These are phyloP conservation scores for Aspergillus cristatus DNA, from an alignment of 495 filamentous ascomycete genomes.

Conservation along the genomic window DNA sequence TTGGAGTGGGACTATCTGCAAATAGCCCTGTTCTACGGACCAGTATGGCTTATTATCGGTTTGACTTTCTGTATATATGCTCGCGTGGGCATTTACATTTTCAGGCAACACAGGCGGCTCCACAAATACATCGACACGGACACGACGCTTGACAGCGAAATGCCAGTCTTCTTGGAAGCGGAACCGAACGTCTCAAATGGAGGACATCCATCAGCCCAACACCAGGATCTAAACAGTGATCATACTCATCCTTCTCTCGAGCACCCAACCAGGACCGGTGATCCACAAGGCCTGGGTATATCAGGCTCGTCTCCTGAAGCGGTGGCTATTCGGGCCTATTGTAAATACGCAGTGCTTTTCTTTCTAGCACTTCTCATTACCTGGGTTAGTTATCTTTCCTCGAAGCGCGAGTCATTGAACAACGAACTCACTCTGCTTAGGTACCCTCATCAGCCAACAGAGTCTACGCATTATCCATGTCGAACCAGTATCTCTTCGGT, in stretches of 20 bases:
- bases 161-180: no score
- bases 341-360: slow-evolving; percentile 64
- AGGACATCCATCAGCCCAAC: no score
- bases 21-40: slow-evolving; percentile 62
- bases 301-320: no score
- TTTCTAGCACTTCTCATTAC: slow-evolving; percentile 64
- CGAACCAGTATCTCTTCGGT: slow-evolving; percentile 33
- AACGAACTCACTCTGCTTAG: slow-evolving; percentile 7
- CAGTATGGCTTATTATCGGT: slow-evolving; percentile 62
- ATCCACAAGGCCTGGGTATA: no score
- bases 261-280: not conserved
- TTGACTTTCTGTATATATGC: slow-evolving; percentile 60
- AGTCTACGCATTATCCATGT: slow-evolving; percentile 51
- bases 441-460: slow-evolving; percentile 63
- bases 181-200: no score
- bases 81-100: slow-evolving; percentile 52
- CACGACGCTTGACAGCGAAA: not conserved
- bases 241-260: not conserved
- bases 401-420: no score
- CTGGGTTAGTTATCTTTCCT: slow-evolving; percentile 39
- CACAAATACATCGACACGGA: slow-evolving; percentile 15
- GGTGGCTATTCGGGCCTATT: slow-evolving; percentile 53
- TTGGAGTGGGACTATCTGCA: slow-evolving; percentile 55
- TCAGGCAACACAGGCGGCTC: slow-evolving; percentile 25
- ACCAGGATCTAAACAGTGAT: not conserved